Percentiles rank a stretch among this genome's conserved stretches.
Conservation (phyloP, 1,139 yeast species). For the Protomyces arabidopsidicola region DNA sequence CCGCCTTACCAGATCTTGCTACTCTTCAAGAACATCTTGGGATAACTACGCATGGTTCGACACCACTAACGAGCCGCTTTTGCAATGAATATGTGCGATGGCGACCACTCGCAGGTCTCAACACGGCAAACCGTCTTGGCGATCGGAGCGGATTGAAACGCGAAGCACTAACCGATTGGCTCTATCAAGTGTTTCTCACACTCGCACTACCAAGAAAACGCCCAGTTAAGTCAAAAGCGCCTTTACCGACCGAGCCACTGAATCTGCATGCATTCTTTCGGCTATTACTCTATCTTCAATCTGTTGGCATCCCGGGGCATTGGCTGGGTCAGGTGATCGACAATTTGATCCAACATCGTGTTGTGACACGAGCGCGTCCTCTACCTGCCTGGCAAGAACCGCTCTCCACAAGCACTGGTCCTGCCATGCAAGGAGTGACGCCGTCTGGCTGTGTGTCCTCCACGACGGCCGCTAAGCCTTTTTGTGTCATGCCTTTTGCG, state of each 20-base stretch:
- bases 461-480: conserved; percentile 3
- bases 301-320: conserved; percentile 16
- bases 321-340: conserved; percentile 22
- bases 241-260: conserved; percentile 7
- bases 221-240: not conserved
- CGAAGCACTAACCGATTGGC: conserved; percentile 13
- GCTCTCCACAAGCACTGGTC: not conserved
- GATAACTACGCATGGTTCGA: conserved; percentile 2
- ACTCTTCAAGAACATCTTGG: conserved; percentile 16
- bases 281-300: conserved; percentile 9
- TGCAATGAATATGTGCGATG: conserved; percentile 3
- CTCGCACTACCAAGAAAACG: conserved; percentile 13
- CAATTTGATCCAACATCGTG: conserved; percentile 19
- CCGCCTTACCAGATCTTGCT: not conserved
- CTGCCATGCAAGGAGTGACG: not conserved
- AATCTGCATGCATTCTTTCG: conserved; percentile 23
- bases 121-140: conserved; percentile 11
- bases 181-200: conserved; percentile 3
- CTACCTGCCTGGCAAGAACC: not conserved
- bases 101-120: conserved; percentile 8
- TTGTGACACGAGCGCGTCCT: conserved; percentile 16
- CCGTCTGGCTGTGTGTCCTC: not conserved
- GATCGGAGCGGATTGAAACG: conserved; percentile 11
- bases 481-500: conserved; percentile 25
- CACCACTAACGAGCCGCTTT: not conserved